Evolutionary conservation across 768 basidiomycete species (phyloP).

Genomic region (Tephrocybe sp.): DNA sequence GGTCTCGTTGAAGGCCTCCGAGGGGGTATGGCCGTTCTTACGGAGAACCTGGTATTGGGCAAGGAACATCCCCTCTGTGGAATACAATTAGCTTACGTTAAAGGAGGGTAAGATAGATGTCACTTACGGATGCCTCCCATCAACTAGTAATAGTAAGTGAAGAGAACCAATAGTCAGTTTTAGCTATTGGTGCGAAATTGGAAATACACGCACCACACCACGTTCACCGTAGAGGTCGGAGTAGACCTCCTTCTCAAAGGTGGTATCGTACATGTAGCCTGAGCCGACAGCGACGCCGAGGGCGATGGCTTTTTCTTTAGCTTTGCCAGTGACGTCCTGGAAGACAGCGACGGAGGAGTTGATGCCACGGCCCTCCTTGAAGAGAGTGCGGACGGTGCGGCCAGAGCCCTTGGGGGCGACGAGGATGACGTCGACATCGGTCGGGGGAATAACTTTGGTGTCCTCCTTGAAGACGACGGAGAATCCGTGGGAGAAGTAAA

Average conservation of each 20-base stretch:
- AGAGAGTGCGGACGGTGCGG: slow-evolving; percentile 97
- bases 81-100: slow-evolving; percentile 1
- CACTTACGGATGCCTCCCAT: slow-evolving; percentile 94
- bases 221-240: slow-evolving; percentile 99
- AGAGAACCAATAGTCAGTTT: slow-evolving; percentile 11
- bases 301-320: slow-evolving; percentile 95
- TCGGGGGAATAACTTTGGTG: slow-evolving; percentile 89
- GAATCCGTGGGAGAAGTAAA: slow-evolving; percentile 99
- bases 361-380: slow-evolving; percentile 99
- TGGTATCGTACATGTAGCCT: slow-evolving; percentile 98
- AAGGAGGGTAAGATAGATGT: not conserved
- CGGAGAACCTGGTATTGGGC: slow-evolving; percentile 99
- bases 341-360: slow-evolving; percentile 93
- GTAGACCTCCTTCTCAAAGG: slow-evolving; percentile 99
- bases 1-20: slow-evolving; percentile 99
- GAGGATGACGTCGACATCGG: slow-evolving; percentile 97
- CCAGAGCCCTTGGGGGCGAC: slow-evolving; percentile 99
- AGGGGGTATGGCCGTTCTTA: slow-evolving; percentile 94
- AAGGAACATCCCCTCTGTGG: slow-evolving; percentile 92
- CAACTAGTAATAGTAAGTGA: slow-evolving; percentile 50
- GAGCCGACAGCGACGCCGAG: slow-evolving; percentile 94
- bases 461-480: slow-evolving; percentile 98
- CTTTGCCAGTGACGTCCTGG: slow-evolving; percentile 98
- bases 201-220: slow-evolving; percentile 79
- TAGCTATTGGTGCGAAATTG: not conserved